Evolutionary conservation across 1,139 yeast species (phyloP).

Genomic region (Pichia sp.): DNA sequence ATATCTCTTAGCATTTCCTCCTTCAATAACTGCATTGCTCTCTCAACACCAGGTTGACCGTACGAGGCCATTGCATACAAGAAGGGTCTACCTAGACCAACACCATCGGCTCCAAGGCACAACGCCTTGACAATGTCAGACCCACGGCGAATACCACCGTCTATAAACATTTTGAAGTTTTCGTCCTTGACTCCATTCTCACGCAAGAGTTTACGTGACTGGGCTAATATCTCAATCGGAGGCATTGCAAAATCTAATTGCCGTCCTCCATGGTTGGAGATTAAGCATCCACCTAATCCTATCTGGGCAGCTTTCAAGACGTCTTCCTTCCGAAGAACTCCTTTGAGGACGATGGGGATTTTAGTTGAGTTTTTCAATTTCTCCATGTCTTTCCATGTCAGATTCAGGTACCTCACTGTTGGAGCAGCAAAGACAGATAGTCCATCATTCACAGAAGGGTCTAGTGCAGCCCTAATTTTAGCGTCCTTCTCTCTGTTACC

Average conservation of each 20-base stretch:
- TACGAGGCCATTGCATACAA: conserved; percentile 68
- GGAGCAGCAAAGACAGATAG: conserved; percentile 28
- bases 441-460: conserved; percentile 23
- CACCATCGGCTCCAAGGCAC: conserved; percentile 68
- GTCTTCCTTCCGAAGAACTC: conserved; percentile 53
- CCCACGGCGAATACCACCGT: conserved; percentile 70
- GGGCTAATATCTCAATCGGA: conserved; percentile 65
- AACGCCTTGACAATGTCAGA: conserved; percentile 64
- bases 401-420: conserved; percentile 32
- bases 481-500: conserved; percentile 47
- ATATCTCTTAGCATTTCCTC: conserved; percentile 54
- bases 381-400: conserved; percentile 35
- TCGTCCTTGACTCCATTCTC: conserved; percentile 38
- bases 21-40: conserved; percentile 50
- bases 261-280: conserved; percentile 75
- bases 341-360: conserved; percentile 53
- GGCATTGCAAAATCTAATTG: conserved; percentile 66
- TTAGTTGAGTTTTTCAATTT: conserved; percentile 42
- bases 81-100: conserved; percentile 72
- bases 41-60: conserved; percentile 64
- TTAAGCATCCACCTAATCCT: conserved; percentile 57
- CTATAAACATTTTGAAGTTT: conserved; percentile 49
- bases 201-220: conserved; percentile 54
- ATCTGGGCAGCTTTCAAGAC: conserved; percentile 52
- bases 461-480: conserved; percentile 33